Evolutionary conservation across 257 asterid species (phyloP).

Genomic region (Solanum medicagineum): DNA sequence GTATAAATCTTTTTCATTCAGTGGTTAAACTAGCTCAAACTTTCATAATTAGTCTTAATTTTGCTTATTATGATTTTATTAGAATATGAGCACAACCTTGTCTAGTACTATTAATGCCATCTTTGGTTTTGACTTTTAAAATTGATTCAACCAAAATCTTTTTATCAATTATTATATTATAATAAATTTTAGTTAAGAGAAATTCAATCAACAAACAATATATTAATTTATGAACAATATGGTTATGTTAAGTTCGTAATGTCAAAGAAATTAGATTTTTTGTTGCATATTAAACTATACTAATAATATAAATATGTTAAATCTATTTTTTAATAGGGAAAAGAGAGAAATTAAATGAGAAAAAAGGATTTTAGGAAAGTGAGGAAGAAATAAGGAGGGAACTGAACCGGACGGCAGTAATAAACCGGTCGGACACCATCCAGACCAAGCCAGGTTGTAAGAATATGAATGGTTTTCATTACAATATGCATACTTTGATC

Average conservation of each 20-base stretch:
- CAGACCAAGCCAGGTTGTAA: conserved; percentile 46
- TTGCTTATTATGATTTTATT: background rate
- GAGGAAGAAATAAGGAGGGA: background rate
- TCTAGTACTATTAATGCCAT: no score
- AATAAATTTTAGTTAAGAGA: background rate
- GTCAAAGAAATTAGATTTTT: background rate
- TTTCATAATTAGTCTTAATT: background rate
- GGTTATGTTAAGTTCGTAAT: background rate
- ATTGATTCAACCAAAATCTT: background rate
- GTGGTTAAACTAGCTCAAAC: background rate
- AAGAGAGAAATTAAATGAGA: background rate
- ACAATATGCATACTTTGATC: conserved; percentile 17
- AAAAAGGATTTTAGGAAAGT: background rate
- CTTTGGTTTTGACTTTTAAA: background rate
- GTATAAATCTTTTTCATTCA: background rate
- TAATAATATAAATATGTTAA: background rate
- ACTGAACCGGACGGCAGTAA: conserved; percentile 18
- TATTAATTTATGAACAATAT: background rate
- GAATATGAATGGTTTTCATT: conserved; percentile 10
- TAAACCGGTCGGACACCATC: conserved; percentile 40
- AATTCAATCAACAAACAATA: background rate
- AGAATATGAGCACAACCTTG: no score
- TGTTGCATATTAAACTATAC: background rate
- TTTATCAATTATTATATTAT: background rate
- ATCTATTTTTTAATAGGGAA: background rate